Evolutionary conservation across 139 green algal genomes (phyloP).

Genomic region (Choricystis sp.): DNA sequence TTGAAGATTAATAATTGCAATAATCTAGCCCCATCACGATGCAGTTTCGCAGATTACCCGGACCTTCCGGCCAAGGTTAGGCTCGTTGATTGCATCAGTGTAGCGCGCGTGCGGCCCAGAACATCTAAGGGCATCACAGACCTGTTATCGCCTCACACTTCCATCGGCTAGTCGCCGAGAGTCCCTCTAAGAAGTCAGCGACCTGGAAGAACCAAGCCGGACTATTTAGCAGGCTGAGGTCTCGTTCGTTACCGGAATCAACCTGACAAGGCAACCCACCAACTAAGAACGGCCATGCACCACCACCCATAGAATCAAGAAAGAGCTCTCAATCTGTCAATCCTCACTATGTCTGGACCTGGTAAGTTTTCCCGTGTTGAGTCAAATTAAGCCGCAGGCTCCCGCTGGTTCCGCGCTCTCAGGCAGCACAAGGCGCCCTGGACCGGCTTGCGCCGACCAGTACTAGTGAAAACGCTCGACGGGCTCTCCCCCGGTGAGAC

Average conservation of each 20-base stretch:
- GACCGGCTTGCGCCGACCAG: not conserved
- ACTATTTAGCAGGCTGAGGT: slow-evolving; percentile 95
- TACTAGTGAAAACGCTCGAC: not conserved
- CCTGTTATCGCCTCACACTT: slow-evolving; percentile 98
- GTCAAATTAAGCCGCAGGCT: slow-evolving; percentile 93
- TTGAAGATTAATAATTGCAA: slow-evolving; percentile 98
- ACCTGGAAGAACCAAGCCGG: slow-evolving; percentile 41
- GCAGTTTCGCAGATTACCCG: slow-evolving; percentile 83
- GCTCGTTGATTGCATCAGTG: slow-evolving; percentile 92
- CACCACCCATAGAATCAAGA: slow-evolving; percentile 81
- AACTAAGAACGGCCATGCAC: slow-evolving; percentile 52
- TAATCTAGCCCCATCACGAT: slow-evolving; percentile 94
- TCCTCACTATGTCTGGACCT: slow-evolving; percentile 90
- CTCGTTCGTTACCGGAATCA: slow-evolving; percentile 96
- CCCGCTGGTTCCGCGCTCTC: slow-evolving; percentile 9
- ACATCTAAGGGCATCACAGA: slow-evolving; percentile 99
- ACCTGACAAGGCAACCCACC: slow-evolving; percentile 90
- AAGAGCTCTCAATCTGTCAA: slow-evolving; percentile 93
- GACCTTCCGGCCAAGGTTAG: slow-evolving; percentile 76
- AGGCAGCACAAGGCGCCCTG: not conserved
- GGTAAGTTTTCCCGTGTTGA: slow-evolving; percentile 91
- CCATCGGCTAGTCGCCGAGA: slow-evolving; percentile 84
- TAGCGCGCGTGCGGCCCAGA: slow-evolving; percentile 97
- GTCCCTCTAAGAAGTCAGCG: slow-evolving; percentile 87
- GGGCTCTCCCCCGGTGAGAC: not conserved